Base-by-base conservation (phyloP, 495 filamentous ascomycete species). In the Neurospora sp. region DNA sequence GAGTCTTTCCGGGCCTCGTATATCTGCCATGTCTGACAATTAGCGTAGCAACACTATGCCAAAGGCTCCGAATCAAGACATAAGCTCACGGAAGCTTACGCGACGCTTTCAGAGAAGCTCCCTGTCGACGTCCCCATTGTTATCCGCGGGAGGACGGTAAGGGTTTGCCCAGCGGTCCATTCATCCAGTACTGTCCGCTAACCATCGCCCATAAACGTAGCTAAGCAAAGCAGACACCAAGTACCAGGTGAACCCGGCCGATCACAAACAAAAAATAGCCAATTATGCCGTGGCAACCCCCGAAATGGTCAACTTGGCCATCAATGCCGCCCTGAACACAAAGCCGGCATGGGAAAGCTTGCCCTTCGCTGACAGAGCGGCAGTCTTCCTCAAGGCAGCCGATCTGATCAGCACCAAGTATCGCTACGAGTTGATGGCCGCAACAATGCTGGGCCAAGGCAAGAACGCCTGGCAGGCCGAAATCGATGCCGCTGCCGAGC, bases 391-490 rank as follows among this genome's bases (percentile, higher is more conserved):
- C 61, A 97, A 97, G 84, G 94, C 94, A 2, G 94, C 94, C 12
- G 94, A 97, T 78, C 83, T 98, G 71, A 90, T 98, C 77, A 84
- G 92, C 41, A 90, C 88, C 73, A 97, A 97, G 82, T 97, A 98
- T 83, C 88, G 94, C 76, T 96, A 96, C 80, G 92, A 96, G 73
- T 85, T 98, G 71, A 94, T 97, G 91, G 94, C 94, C 8, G 88
- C 93, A 44, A 98, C 94, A 9, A 97, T 98, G 87, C 86, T 97
- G 31, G 94, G 94, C 39, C 94, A 98, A 81, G 94, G 94, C 74
- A 98, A 98, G 87, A 97, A 97, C 81, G 92, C 92, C 35, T 97
- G 93, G 93, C 94, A 98, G 81, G 94, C 94, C 22, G 94, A 98
- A 87, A 97, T 98, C 75, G 94, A 98, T 82, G 89, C 95, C 35